A percentile compares a stretch with the other conserved stretches of the same genome.
Conservation (phyloP, 305 asterid genomes). For the Ilex paraguariensis region DNA sequence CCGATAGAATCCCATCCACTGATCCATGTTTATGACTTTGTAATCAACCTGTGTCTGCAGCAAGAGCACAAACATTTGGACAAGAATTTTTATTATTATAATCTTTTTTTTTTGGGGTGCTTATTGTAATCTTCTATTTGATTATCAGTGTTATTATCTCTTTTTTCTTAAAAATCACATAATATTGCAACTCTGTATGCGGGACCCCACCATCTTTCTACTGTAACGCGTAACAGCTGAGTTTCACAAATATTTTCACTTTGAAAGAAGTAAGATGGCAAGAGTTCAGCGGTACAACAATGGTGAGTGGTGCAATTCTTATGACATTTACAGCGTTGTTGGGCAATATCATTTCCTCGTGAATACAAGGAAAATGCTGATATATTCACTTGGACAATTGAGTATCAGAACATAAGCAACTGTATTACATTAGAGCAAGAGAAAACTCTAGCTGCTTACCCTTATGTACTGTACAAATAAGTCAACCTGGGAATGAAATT, state of each 20-base stretch:
- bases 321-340: too few relatives aligned
- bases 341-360: too few relatives aligned
- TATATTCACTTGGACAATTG: background rate
- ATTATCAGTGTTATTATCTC: too few relatives aligned
- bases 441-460: conserved; percentile 31
- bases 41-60: conserved; percentile 67
- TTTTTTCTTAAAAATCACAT: too few relatives aligned
- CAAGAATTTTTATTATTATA: background rate
- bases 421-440: background rate
- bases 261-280: too few relatives aligned
- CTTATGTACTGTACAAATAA: conserved; percentile 48
- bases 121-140: too few relatives aligned
- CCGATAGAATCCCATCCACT: conserved; percentile 83
- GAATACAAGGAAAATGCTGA: background rate
- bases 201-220: too few relatives aligned
- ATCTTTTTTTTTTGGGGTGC: background rate
- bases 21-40: conserved; percentile 83
- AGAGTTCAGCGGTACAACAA: too few relatives aligned
- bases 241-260: too few relatives aligned
- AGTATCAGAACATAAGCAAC: background rate
- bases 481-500: conserved; percentile 55
- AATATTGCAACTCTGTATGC: too few relatives aligned
- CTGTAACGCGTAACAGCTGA: too few relatives aligned
- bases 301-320: too few relatives aligned
- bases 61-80: background rate